Evolutionary conservation across 2,329 filamentous ascomycete species (phyloP).

Genomic region (Clarireedia hainanense): DNA sequence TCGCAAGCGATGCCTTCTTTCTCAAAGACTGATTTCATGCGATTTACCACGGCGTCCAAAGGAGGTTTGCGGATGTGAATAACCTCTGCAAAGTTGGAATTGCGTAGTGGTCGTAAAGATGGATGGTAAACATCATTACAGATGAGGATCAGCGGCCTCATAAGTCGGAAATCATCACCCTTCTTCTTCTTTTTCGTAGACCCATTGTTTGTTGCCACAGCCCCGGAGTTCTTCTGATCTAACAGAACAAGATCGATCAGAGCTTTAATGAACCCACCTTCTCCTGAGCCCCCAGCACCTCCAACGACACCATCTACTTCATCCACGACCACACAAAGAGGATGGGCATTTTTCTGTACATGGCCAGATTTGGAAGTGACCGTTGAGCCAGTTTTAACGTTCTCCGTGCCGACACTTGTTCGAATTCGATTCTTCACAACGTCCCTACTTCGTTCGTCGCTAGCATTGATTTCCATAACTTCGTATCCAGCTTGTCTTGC

Average conservation of each 20-base stretch:
- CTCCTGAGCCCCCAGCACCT: constrained; percentile 67
- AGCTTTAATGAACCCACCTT: constrained; percentile 92
- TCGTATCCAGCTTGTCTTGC: constrained; percentile 94
- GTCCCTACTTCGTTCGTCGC: constrained; percentile 82
- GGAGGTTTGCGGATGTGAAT: constrained; percentile 86
- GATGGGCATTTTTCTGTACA: constrained; percentile 66
- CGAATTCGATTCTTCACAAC: constrained; percentile 88
- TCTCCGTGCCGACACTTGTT: constrained; percentile 89
- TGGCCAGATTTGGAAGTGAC: constrained; percentile 45
- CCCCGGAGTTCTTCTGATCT: constrained; percentile 69
- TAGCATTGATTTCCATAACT: constrained; percentile 94
- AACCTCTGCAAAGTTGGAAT: constrained; percentile 77
- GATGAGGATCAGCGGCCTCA: constrained; percentile 84
- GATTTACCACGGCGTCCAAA: constrained; percentile 73
- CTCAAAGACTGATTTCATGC: constrained; percentile 77
- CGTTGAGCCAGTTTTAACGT: constrained; percentile 64
- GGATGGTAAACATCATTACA: constrained; percentile 97
- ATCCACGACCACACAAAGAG: constrained; percentile 89
- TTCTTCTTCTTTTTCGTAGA: constrained; percentile 49
- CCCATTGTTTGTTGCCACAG: constrained; percentile 28
- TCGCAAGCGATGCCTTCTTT: constrained; percentile 86
- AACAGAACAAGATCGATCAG: constrained; percentile 81
- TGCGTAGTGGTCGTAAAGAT: constrained; percentile 76
- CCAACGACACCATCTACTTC: constrained; percentile 92
- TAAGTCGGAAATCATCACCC: constrained; percentile 76